Evolutionary conservation across 179 eudicot genomes (phyloP), one percentile per base, ranked within the genome.

Genomic region (Vitellaria paradoxa): DNA sequence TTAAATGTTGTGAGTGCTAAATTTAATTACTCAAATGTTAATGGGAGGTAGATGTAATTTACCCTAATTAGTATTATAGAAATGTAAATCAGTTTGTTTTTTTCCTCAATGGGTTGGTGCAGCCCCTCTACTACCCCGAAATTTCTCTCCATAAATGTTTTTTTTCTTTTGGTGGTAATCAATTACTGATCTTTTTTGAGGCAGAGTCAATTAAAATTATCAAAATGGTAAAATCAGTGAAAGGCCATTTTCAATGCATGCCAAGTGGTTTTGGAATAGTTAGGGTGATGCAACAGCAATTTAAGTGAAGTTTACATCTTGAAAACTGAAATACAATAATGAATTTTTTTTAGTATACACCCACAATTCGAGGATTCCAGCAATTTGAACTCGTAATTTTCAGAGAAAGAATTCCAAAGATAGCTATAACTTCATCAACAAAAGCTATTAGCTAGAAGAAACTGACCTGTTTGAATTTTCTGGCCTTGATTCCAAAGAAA

Each of bases 381-480:
- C 18, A 55, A 55, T 55, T 13, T 55, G 60, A 42, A 55, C 15
- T 13, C 4, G 60, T 55, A 55, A 55, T 55, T 55, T 55, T 55
- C 60, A 55, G 3, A 55, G 6, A 55, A 21, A 61, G 17, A 61
- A 61, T 52, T 7, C 20, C 20, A 20, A n/a, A n/a, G 24, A 60
- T 20, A 60, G 64, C 64, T 4, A 63, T 20, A 6, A 59, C 17
- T 63, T 72, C 37, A 42, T 7, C 52, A 23, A n/a, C 65, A 13
- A 65, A 30, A 40, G 55, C 37, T 13, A 50, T 30, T 46, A 65
- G 11, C 21, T 67, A 18, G 21, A 10, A 37, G 52, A 55, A 21
- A 60, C 77, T 78, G 72, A 91, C 97, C 97, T 91, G 86, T 66
- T 65, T 65, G 87, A 76, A 65, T 55, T 63, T 57, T 77, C 88